Percentiles rank a stretch among this genome's conserved stretches.
These are phyloP conservation scores for Phytophthora fragariae DNA, from an alignment of 352 stramenopile genomes.

Conservation along the genomic window DNA sequence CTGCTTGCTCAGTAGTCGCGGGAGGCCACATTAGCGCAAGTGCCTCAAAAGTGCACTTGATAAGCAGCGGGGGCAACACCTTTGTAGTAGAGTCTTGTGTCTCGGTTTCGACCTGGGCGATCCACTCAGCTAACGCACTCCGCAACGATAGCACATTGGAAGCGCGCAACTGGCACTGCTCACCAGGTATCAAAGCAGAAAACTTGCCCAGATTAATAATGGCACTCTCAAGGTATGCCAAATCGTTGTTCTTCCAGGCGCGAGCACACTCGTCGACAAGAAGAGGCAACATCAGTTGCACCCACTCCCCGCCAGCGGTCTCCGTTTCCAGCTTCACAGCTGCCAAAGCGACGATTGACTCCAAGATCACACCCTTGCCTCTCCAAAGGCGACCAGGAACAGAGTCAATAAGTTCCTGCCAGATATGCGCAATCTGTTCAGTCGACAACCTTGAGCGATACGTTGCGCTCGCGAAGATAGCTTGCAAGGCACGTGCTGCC, in stretches of 20 bases:
- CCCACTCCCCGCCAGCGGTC: constrained; percentile 26
- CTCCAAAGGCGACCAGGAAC: constrained; percentile 79
- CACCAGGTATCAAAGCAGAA: constrained; percentile 40
- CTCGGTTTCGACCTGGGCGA: constrained; percentile 27
- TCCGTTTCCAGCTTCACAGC: constrained; percentile 34
- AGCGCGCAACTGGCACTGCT: constrained; percentile 39
- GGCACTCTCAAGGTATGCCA: constrained; percentile 76
- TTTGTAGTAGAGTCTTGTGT: constrained; percentile 8
- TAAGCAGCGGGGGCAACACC: constrained; percentile 62
- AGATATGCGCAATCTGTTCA: constrained; percentile 60
- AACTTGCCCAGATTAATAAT: constrained; percentile 63
- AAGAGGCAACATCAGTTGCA: constrained; percentile 42
- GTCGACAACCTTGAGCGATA: constrained; percentile 55
- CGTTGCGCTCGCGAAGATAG: constrained; percentile 57
- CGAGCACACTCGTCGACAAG: constrained; percentile 70
- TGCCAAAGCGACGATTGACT: constrained; percentile 69
- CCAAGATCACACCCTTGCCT: constrained; percentile 78
- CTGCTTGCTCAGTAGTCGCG: neutral
- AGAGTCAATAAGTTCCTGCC: constrained; percentile 52
- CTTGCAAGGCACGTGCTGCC: constrained; percentile 66
- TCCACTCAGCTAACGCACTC: constrained; percentile 46
- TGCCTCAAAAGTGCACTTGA: constrained; percentile 81
- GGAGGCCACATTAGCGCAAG: constrained; percentile 59
- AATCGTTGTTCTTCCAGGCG: constrained; percentile 67
- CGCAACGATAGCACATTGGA: constrained; percentile 49